phyloP scores from a whole-genome alignment of 768 basidiomycete genomes.

The Suillus subaureus region DNA sequence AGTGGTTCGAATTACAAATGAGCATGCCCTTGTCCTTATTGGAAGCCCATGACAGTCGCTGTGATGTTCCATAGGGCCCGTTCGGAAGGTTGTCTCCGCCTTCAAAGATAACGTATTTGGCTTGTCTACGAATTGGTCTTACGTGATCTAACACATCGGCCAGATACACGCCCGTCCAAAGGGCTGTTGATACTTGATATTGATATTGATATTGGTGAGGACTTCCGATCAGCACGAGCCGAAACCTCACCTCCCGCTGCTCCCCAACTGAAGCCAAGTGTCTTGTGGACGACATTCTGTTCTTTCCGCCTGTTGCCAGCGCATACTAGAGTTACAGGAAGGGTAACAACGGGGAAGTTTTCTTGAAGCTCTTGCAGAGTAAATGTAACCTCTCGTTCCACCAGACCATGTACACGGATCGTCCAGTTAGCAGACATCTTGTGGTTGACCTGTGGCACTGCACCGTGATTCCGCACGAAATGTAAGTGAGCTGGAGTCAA shows the following conservation, averaged over 20 bases:
- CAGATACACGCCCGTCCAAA: constrained; percentile 63
- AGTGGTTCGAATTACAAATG: constrained; percentile 29
- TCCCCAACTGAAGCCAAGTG: constrained; percentile 60
- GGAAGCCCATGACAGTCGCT: constrained; percentile 47
- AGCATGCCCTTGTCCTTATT: constrained; percentile 53
- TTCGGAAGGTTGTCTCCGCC: constrained; percentile 58
- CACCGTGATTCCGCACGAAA: constrained; percentile 67
- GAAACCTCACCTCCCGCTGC: constrained; percentile 41
- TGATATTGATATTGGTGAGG: constrained; percentile 14
- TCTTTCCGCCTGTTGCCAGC: constrained; percentile 69
- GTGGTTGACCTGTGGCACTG: constrained; percentile 50
- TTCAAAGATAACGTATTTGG: constrained; percentile 61
- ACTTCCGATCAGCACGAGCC: background rate
- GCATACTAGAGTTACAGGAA: constrained; percentile 64
- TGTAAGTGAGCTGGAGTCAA: constrained; percentile 55
- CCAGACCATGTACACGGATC: constrained; percentile 42
- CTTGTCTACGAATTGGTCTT: constrained; percentile 35
- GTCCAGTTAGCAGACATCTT: constrained; percentile 44
- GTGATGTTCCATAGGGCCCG: constrained; percentile 61
- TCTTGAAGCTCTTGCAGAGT: constrained; percentile 46
- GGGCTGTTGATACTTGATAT: constrained; percentile 47
- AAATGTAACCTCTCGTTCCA: constrained; percentile 39
- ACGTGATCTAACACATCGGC: constrained; percentile 54
- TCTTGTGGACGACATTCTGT: constrained; percentile 61
- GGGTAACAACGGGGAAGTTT: constrained; percentile 53